Base-by-base conservation (phyloP, 371 early-diverging fungal species). In the Apophysomyces sp. region DNA sequence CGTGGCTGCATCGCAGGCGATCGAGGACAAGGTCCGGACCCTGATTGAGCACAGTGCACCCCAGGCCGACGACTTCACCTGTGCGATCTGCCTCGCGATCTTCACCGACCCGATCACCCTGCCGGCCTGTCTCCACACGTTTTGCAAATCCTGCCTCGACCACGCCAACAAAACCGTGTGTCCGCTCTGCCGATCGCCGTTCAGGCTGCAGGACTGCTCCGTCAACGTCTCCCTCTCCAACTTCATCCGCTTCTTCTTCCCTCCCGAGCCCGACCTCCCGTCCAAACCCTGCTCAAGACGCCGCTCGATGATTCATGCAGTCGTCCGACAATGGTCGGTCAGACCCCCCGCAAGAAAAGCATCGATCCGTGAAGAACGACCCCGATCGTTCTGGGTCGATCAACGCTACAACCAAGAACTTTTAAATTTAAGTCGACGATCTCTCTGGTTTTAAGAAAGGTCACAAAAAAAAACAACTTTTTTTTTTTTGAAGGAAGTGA, bases 161-260 rank as follows among this genome's bases (percentile, higher is more conserved):
- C 28, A 26, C 36, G 18, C 28, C 36, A 59, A 49, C 18, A 37
- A 51, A 29, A 3, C 63, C 24, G 32, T 26, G 3, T 62, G 63
- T 29, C 63, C 63, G n/a, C 21, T 62, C 3, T 62, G 63, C 29
- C 63, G 63, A 18, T 18, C 63, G 21, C 30, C 36, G n/a, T 62
- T 62, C 34, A 30, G 40, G 0, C 13, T 62, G 15, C 26, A 57
- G 12, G 57, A 62, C 34, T 62, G 63, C 52, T 44, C 52, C 8
- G 26, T 57, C 13, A 57, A 62, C 29, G 27, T 49, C 8, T 44
- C 63, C 15, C 51, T 62, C 7, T 51, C 49, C 37, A 62, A 62
- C 29, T 57, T 62, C 16, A 41, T 62, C 15, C 31, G 52, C 0
- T 37, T 62, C 21, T 62, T 59, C 36, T 60, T 55, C 60, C 41